These are phyloP conservation scores for Arthrobotrys pseudoclavata DNA, from an alignment of 2,329 filamentous ascomycete species.

Conservation along the genomic window DNA sequence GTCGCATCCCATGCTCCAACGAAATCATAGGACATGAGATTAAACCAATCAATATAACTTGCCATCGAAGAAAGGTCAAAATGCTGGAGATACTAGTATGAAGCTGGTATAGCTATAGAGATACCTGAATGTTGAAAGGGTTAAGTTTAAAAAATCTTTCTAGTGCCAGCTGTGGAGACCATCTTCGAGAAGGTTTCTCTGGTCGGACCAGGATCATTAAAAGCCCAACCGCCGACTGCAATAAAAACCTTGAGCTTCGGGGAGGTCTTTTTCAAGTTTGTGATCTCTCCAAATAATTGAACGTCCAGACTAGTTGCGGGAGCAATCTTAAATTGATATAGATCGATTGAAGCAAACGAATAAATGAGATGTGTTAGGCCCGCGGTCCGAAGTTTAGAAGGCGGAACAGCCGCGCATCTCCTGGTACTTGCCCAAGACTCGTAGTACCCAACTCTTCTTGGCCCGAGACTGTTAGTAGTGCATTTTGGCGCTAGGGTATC, in stretches of 20 bases:
- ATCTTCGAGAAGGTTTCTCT: slow-evolving; percentile 62
- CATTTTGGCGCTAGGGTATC: slow-evolving; percentile 3
- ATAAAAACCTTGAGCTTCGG: background rate
- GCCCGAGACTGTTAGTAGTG: background rate
- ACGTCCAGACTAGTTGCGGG: slow-evolving; percentile 18
- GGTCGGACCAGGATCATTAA: slow-evolving; percentile 63
- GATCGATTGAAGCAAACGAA: slow-evolving; percentile 62
- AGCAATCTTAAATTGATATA: slow-evolving; percentile 60
- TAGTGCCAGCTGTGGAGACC: slow-evolving; percentile 56
- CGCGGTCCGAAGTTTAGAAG: slow-evolving; percentile 50
- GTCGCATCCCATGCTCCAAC: slow-evolving; percentile 49
- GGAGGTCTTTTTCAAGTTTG: slow-evolving; percentile 63
- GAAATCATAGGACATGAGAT: slow-evolving; percentile 3
- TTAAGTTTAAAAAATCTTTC: slow-evolving; percentile 23
- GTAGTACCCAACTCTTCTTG: slow-evolving; percentile 60
- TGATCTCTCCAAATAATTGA: slow-evolving; percentile 54
- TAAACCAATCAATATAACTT: slow-evolving; percentile 1
- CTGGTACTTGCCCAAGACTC: slow-evolving; percentile 47
- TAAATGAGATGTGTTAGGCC: slow-evolving; percentile 62
- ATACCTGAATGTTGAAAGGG: background rate
- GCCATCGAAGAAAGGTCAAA: background rate
- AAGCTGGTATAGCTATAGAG: background rate
- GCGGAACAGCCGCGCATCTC: slow-evolving; percentile 44
- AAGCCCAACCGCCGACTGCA: slow-evolving; percentile 67
- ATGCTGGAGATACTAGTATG: background rate